Percentiles rank a stretch among this genome's conserved stretches.
Evolutionary conservation across 345 rosid genomes (phyloP).

Genomic region (Populus euphratica): DNA sequence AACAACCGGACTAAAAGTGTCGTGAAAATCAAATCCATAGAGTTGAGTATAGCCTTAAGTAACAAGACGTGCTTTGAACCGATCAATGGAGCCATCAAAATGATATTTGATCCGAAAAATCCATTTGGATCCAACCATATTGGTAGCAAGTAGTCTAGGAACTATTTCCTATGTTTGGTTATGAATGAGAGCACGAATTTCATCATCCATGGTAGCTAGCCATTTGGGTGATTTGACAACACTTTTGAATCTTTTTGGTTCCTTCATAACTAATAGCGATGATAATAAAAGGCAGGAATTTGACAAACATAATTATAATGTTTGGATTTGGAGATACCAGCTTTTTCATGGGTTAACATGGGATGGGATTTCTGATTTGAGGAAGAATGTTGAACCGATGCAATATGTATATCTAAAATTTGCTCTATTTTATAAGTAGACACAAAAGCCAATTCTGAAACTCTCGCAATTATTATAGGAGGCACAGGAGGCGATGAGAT

Average conservation of each 20-base stretch:
- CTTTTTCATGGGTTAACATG: not conserved
- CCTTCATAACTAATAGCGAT: not conserved
- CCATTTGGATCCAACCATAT: conserved; percentile 19
- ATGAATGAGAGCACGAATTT: conserved; percentile 10
- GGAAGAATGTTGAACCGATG: no score
- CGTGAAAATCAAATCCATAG: conserved; percentile 4
- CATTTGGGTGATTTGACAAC: no score
- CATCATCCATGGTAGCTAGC: not conserved
- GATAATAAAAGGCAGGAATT: not conserved
- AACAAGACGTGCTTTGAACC: not conserved
- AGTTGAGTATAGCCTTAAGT: not conserved
- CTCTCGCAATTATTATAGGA: no score
- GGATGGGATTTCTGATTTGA: not conserved
- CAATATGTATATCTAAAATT: no score
- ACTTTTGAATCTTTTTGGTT: no score
- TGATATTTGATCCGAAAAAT: not conserved
- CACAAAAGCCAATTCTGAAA: no score
- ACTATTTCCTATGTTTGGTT: conserved; percentile 9
- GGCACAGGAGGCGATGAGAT: no score
- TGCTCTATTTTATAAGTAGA: no score
- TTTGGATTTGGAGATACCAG: conserved; percentile 9
- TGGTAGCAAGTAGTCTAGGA: not conserved
- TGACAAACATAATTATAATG: not conserved
- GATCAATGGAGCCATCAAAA: conserved; percentile 4
- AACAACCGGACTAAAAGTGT: conserved; percentile 12